phyloP scores from a whole-genome alignment of 2,329 filamentous ascomycete genomes.

The Trichoderma atroviride region DNA sequence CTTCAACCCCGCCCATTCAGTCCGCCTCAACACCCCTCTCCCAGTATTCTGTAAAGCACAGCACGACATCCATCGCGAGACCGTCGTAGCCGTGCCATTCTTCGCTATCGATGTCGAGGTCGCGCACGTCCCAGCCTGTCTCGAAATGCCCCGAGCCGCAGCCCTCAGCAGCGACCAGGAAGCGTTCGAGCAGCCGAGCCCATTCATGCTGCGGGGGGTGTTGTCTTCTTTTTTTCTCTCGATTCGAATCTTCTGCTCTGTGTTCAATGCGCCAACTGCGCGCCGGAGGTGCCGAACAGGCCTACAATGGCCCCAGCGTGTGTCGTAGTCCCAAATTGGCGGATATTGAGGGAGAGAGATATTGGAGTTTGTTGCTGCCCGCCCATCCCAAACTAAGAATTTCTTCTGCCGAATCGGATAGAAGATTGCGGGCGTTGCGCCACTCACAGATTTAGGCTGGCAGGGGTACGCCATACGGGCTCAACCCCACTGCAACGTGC shows the following conservation, averaged over 20 bases:
- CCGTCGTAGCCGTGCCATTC: slow-evolving; percentile 24
- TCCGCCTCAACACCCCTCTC: background rate
- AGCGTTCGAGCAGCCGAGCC: slow-evolving; percentile 36
- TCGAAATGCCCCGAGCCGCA: slow-evolving; percentile 33
- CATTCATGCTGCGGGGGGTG: slow-evolving; percentile 33
- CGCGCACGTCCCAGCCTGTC: slow-evolving; percentile 9
- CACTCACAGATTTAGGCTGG: slow-evolving; percentile 24
- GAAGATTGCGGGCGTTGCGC: slow-evolving; percentile 16
- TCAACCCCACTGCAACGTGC: background rate
- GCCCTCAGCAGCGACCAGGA: slow-evolving; percentile 38
- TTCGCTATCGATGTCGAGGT: slow-evolving; percentile 24
- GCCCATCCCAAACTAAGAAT: background rate
- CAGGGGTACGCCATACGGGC: slow-evolving; percentile 17
- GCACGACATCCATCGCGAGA: slow-evolving; percentile 30
- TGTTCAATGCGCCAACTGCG: slow-evolving; percentile 24
- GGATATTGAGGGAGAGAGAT: background rate
- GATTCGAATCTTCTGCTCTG: background rate
- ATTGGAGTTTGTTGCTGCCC: background rate
- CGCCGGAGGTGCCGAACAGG: slow-evolving; percentile 9
- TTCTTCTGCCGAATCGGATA: slow-evolving; percentile 18
- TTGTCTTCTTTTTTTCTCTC: background rate
- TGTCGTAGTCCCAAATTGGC: background rate
- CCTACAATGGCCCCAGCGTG: slow-evolving; percentile 12
- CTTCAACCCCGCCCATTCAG: slow-evolving; percentile 17
- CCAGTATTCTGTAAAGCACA: slow-evolving; percentile 1